A percentile compares a stretch with the other conserved stretches of the same genome.
phyloP scores from a whole-genome alignment of 371 early-diverging fungal species.

The Zychaea mexicana region DNA sequence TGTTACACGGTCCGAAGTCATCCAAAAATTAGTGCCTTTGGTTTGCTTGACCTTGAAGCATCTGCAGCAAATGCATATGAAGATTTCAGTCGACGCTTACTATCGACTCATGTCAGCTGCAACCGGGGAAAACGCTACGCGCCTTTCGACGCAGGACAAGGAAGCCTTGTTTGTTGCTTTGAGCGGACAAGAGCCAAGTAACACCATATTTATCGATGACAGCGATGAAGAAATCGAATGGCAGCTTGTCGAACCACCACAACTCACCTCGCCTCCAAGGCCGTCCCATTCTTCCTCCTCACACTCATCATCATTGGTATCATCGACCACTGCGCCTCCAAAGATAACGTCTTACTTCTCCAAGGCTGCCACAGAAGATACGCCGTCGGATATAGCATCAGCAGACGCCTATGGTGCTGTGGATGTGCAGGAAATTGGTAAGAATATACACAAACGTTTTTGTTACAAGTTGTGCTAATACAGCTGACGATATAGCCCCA shows the following conservation, averaged over 20 bases:
- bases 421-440: too few relatives aligned
- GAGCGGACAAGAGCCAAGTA: conserved; percentile 40
- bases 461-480: too few relatives aligned
- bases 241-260: conserved; percentile 23
- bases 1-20: conserved; percentile 39
- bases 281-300: neutral
- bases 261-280: neutral
- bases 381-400: too few relatives aligned
- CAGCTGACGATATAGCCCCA: too few relatives aligned
- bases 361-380: neutral
- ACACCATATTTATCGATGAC: conserved; percentile 44
- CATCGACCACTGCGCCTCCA: neutral
- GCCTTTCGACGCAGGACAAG: conserved; percentile 25
- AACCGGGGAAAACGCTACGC: conserved; percentile 33
- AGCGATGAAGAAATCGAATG: conserved; percentile 44
- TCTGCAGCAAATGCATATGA: conserved; percentile 27
- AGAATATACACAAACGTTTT: too few relatives aligned
- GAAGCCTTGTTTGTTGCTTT: conserved; percentile 32
- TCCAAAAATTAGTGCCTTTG: conserved; percentile 37
- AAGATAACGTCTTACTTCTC: conserved; percentile 22
- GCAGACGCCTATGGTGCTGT: conserved; percentile 6
- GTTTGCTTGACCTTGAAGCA: conserved; percentile 21
- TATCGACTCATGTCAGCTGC: conserved; percentile 44
- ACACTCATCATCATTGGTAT: neutral
- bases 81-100: conserved; percentile 37